Conservation (phyloP, 176 grass and related monocot species). For the Tillandsia leiboldiana region DNA sequence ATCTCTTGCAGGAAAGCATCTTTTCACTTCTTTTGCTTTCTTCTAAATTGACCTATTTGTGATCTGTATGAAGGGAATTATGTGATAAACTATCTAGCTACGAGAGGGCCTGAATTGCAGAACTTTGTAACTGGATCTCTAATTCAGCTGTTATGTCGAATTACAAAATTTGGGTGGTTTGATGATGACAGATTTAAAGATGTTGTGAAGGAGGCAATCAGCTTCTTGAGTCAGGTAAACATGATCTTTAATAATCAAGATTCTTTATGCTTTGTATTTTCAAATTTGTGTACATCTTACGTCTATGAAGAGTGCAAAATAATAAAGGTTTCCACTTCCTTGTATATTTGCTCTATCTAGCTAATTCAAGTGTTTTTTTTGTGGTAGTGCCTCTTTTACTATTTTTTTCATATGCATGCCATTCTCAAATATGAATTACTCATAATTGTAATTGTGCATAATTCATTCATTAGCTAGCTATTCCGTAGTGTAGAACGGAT, state of each 20-base stretch:
- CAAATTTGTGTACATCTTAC: not conserved
- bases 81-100: slow-evolving; percentile 97
- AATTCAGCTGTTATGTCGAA: slow-evolving; percentile 84
- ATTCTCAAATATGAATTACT: not conserved
- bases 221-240: slow-evolving; percentile 90
- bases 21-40: slow-evolving; percentile 9
- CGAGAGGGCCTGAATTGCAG: slow-evolving; percentile 94
- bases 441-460: not conserved
- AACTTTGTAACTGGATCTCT: slow-evolving; percentile 84
- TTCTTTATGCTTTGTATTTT: not conserved
- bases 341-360: not conserved
- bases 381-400: too few relatives aligned
- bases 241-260: not conserved
- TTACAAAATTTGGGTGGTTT: slow-evolving; percentile 99
- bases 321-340: not conserved
- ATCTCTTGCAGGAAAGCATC: not conserved
- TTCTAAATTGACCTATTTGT: slow-evolving; percentile 52
- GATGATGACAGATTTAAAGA: slow-evolving; percentile 98
- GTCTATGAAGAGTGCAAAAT: slow-evolving; percentile 6
- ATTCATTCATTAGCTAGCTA: not conserved
- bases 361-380: too few relatives aligned
- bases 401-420: too few relatives aligned
- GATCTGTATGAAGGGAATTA: slow-evolving; percentile 98
- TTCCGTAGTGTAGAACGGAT: too few relatives aligned
- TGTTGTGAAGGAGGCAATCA: slow-evolving; percentile 79